Evolutionary conservation across 176 grass and related monocot species (phyloP).

Genomic region (Aegilops longissima): DNA sequence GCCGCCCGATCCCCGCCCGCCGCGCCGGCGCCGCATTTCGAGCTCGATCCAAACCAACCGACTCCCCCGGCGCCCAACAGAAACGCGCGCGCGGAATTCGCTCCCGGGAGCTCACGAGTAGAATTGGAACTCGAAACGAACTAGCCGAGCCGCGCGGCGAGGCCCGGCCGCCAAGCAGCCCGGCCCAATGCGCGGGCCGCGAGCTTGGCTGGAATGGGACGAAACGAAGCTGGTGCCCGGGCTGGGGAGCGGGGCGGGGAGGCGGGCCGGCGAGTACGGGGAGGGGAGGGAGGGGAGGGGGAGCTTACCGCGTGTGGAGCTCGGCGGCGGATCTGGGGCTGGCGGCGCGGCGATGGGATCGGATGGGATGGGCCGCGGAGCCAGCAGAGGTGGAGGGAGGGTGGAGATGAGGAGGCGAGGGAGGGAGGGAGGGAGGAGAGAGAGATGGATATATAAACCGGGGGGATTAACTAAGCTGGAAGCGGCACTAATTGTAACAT

Average conservation of each 20-base stretch:
- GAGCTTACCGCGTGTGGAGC: not conserved
- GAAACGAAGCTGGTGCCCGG: not conserved
- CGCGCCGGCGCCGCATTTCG: not conserved
- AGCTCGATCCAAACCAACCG: conserved; percentile 26
- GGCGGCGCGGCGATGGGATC: conserved; percentile 30
- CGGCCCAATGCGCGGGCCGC: conserved; percentile 20
- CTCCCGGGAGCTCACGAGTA: too few relatives aligned
- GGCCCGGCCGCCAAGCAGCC: not conserved
- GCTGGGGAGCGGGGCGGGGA: not conserved
- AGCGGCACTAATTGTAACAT: conserved; percentile 6
- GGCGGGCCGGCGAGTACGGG: too few relatives aligned
- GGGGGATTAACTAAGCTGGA: conserved; percentile 30
- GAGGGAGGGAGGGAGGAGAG: not conserved
- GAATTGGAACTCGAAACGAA: too few relatives aligned
- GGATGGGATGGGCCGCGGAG: not conserved
- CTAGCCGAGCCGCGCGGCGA: not conserved
- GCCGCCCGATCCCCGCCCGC: not conserved
- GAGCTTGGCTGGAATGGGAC: not conserved
- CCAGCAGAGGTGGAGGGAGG: conserved; percentile 1
- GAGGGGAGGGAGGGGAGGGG: not conserved
- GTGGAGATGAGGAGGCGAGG: not conserved
- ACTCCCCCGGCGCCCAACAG: not conserved
- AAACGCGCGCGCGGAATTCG: not conserved
- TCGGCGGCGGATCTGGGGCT: conserved; percentile 40
- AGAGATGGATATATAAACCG: conserved; percentile 18